Evolutionary conservation across 2,329 filamentous ascomycete species (phyloP).

Genomic region (Calonectria multiphialidica): DNA sequence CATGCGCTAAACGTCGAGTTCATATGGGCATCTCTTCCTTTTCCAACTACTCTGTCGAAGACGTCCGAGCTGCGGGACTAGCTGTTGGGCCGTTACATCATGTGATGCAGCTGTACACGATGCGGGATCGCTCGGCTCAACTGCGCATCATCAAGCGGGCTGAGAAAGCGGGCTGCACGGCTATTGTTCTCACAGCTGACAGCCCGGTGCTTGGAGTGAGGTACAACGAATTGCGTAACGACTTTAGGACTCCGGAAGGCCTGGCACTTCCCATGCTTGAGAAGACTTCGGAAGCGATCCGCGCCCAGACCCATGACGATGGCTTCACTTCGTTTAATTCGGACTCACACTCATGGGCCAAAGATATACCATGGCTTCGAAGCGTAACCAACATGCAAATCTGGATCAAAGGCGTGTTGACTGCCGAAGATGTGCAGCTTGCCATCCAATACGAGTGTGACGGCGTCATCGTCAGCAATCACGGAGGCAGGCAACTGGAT

Average conservation of each 20-base stretch:
- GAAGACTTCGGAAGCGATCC: background rate
- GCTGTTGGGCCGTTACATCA: background rate
- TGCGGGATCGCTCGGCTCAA: constrained; percentile 13
- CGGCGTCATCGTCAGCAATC: constrained; percentile 59
- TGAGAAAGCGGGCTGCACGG: background rate
- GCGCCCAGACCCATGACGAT: background rate
- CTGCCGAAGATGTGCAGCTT: constrained; percentile 54
- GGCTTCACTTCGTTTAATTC: constrained; percentile 34
- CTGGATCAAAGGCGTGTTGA: constrained; percentile 60
- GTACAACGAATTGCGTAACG: constrained; percentile 13
- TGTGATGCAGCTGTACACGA: constrained; percentile 14
- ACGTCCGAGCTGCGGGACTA: background rate
- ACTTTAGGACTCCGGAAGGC: background rate
- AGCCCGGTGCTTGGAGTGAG: constrained; percentile 12
- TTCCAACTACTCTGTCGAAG: constrained; percentile 10
- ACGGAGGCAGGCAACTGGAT: constrained; percentile 61
- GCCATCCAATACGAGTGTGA: constrained; percentile 52
- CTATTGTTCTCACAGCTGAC: constrained; percentile 17
- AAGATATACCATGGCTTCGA: constrained; percentile 64
- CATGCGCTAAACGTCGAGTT: constrained; percentile 54
- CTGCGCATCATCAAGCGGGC: constrained; percentile 11
- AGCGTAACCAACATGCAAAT: constrained; percentile 61
- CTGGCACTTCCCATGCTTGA: constrained; percentile 1
- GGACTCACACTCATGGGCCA: constrained; percentile 57
- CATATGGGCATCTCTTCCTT: constrained; percentile 63